Percentiles rank a stretch among this genome's conserved stretches.
phyloP scores from a whole-genome alignment of 352 stramenopile species.

The Phytophthora podocarpi region DNA sequence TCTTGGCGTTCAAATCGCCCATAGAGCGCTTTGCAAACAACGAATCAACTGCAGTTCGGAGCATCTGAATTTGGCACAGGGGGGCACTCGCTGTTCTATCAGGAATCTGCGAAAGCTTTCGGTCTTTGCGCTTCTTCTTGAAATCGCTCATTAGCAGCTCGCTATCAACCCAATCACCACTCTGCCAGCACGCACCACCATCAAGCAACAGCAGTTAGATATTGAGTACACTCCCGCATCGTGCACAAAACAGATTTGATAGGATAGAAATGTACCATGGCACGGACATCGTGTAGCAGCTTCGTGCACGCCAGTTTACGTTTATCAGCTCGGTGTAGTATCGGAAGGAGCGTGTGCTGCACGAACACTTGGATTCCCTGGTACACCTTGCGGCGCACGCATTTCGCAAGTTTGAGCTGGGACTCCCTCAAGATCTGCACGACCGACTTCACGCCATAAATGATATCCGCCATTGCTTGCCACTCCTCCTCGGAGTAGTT shows the following conservation, averaged over 20 bases:
- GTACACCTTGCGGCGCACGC: constrained; percentile 67
- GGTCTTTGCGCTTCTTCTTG: constrained; percentile 56
- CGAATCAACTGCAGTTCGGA: constrained; percentile 56
- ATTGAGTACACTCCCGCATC: too few species aligned
- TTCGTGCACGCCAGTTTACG: constrained; percentile 72
- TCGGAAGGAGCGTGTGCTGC: constrained; percentile 72
- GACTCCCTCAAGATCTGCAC: constrained; percentile 43
- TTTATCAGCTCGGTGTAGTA: constrained; percentile 88
- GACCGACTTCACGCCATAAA: constrained; percentile 77
- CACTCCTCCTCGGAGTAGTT: constrained; percentile 76
- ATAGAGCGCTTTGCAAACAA: constrained; percentile 73
- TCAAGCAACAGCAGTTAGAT: neutral
- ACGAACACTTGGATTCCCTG: constrained; percentile 70
- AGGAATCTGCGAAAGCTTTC: constrained; percentile 42
- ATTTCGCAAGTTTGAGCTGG: constrained; percentile 39
- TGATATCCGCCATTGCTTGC: constrained; percentile 57
- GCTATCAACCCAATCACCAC: constrained; percentile 59
- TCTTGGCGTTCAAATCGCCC: constrained; percentile 59
- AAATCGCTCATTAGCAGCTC: constrained; percentile 48
- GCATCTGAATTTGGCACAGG: constrained; percentile 55
- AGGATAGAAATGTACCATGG: constrained; percentile 43
- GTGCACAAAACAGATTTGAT: neutral
- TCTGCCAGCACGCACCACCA: constrained; percentile 30
- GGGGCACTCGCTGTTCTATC: constrained; percentile 35
- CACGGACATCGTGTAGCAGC: constrained; percentile 70